Evolutionary conservation across 1,284 basidiomycete genomes (phyloP).

Genomic region (Ustilago lituana): DNA sequence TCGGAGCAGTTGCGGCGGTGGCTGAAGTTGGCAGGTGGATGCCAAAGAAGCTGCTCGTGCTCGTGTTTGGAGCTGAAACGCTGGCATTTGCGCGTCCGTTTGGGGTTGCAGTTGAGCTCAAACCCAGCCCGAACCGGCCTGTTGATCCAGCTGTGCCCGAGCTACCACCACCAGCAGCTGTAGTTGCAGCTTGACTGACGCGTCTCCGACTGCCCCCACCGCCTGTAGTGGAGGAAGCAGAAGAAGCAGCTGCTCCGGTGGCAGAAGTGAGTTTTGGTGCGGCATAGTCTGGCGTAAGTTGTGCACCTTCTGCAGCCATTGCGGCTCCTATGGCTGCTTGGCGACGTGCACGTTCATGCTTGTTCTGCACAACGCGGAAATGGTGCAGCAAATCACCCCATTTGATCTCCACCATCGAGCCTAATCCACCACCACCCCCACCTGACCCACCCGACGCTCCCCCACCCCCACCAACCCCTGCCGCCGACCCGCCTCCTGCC

Average conservation of each 20-base stretch:
- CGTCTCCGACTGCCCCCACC: constrained; percentile 19
- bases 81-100: not conserved
- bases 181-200: constrained; percentile 27
- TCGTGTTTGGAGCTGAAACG: constrained; percentile 11
- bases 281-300: constrained; percentile 25
- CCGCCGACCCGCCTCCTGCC: not conserved
- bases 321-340: constrained; percentile 21
- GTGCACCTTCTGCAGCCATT: constrained; percentile 3
- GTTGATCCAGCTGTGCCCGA: constrained; percentile 1
- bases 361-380: constrained; percentile 61
- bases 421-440: constrained; percentile 9
- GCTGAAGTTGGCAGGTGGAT: constrained; percentile 30
- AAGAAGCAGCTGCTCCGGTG: constrained; percentile 3
- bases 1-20: constrained; percentile 1
- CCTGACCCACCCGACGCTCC: not conserved
- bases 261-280: constrained; percentile 17
- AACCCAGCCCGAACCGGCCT: constrained; percentile 29
- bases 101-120: constrained; percentile 3
- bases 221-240: constrained; percentile 9
- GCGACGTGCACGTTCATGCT: constrained; percentile 58
- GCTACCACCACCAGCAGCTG: not conserved
- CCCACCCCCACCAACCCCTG: constrained; percentile 10
- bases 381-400: constrained; percentile 64
- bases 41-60: constrained; percentile 42
- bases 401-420: constrained; percentile 51